Evolutionary conservation across 306 rosid genomes (phyloP), one percentile per base, ranked within the genome.

Genomic region (Cucurbita moschata): DNA sequence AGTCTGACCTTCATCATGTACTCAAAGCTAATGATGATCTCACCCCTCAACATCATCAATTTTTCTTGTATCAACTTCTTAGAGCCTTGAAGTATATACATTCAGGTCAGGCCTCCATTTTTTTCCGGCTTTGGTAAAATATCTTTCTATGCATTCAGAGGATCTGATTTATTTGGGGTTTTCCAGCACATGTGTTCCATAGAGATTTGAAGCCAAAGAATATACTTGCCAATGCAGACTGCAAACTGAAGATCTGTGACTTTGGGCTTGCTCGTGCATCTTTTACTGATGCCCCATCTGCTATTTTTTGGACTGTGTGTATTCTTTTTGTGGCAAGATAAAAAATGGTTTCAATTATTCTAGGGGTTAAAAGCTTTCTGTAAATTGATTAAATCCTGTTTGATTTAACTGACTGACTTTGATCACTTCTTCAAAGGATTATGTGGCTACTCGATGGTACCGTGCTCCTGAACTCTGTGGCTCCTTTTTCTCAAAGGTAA

Each of bases 401-500:
- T 44, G 58, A 35, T 55, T 56, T 37, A 57, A 30, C 67, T 72
- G 61, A 74, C 72, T 74, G 63, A 76, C 47, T 77, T 14, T 42
- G 13, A 54, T 68, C 62, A 66, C n/a, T 58, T 61, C 61, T 84
- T 13, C 37, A 30, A 86, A 65, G 92, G 92, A 88, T 75, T 88
- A 88, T 82, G 92, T 88, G 80, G 92, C 90, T 18, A 86, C 92
- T 19, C 79, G 90, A 73, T 88, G 92, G 92, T 88, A 88, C 71
- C 92, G 92, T 72, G 92, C 92, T 63, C 92, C 92, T 50, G 92
- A 88, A 84, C 90, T 88, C 18, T 86, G 92, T 59, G 92, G 92
- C 73, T 86, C 88, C 9, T 88, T 88, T 76, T 84, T 80, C 84
- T 88, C 92, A 54, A 86, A 88, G 87, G 92, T 88, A 59, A 76